Evolutionary conservation across 495 filamentous ascomycete genomes (phyloP), one percentile per base, ranked within the genome.

Genomic region (Aspergillus steynii): DNA sequence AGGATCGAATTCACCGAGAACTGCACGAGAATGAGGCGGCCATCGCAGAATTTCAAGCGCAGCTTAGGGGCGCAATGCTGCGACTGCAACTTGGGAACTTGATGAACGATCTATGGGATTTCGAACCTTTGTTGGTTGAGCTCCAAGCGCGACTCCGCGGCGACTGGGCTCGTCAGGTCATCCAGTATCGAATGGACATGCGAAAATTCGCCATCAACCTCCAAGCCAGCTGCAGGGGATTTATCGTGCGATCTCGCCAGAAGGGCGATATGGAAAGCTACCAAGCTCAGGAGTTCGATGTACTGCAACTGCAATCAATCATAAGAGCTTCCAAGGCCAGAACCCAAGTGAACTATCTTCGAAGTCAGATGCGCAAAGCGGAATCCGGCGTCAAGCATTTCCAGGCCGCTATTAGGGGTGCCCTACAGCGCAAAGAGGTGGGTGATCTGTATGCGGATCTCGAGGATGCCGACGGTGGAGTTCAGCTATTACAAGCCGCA

Each of bases 21-120:
- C 74, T 98, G 5, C 80, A 82, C 51, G 92, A 95, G 65, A 86
- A 89, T 49, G 91, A 93, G 68, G 69, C 68, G 1, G 77, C 80
- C 1, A 86, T 97, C 46, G 52, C 84, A 9, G 93, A 97, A 57
- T 81, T 99, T 27, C 96, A 99, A 69, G 83, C 90, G 26, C 91
- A 96, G 68, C 85, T 91, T n/a, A 83, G 90, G 61, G 96, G 94
- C 15, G 91, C 92, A 8, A 72, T 94, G 57, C 62, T 91, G 27
- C 84, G 96, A 53, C 77, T 97, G 72, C 82, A 83, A 58, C 85
- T 97, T 12, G 94, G 93, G 15, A 76, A 89, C 9, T 82, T 82
- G 52, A 97, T 98, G 94, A 90, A 95, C 65, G 72, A 84, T 31
- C 79, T 98, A n/a, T 98, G 96, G 95, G 88, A 96, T 65, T 83